Percentiles rank a stretch among this genome's conserved stretches.
Conservation (phyloP, 805 yeast species). For the Suhomyces canberraensis region DNA sequence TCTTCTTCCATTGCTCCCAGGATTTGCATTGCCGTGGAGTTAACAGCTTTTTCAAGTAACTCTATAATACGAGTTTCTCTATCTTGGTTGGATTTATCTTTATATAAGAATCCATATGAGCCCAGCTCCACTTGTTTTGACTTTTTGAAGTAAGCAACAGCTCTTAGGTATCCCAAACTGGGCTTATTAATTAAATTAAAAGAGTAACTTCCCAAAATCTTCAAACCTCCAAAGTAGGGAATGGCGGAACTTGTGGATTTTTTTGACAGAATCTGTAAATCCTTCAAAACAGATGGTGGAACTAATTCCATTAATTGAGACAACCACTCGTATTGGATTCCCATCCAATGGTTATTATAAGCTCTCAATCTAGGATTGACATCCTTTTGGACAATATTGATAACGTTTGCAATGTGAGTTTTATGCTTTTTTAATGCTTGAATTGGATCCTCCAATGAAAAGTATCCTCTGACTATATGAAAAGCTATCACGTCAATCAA, state of each 20-base stretch:
- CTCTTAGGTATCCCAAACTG: constrained; percentile 24
- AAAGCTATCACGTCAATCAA: constrained; percentile 60
- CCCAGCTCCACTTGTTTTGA: background rate
- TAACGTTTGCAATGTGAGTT: constrained; percentile 56
- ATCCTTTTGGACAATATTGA: constrained; percentile 25
- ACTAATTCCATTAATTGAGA: constrained; percentile 53
- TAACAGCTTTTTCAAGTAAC: constrained; percentile 4
- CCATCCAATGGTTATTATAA: constrained; percentile 46
- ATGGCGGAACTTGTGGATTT: background rate
- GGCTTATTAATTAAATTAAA: constrained; percentile 28
- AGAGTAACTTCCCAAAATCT: constrained; percentile 14
- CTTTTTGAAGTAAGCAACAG: constrained; percentile 17
- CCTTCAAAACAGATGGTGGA: constrained; percentile 30
- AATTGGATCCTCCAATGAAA: constrained; percentile 57
- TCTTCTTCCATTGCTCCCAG: background rate
- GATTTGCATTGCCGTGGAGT: background rate
- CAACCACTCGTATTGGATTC: constrained; percentile 63
- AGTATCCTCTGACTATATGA: constrained; percentile 58
- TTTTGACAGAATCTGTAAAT: background rate
- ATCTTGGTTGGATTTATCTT: constrained; percentile 4
- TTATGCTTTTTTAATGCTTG: constrained; percentile 62
- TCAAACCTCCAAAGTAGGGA: constrained; percentile 33
- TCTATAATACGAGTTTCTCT: constrained; percentile 4
- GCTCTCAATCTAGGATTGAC: constrained; percentile 11
- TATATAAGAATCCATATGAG: constrained; percentile 5